Conservation (phyloP, 1,139 yeast genomes). For the Blastobotrys ciferrii region DNA sequence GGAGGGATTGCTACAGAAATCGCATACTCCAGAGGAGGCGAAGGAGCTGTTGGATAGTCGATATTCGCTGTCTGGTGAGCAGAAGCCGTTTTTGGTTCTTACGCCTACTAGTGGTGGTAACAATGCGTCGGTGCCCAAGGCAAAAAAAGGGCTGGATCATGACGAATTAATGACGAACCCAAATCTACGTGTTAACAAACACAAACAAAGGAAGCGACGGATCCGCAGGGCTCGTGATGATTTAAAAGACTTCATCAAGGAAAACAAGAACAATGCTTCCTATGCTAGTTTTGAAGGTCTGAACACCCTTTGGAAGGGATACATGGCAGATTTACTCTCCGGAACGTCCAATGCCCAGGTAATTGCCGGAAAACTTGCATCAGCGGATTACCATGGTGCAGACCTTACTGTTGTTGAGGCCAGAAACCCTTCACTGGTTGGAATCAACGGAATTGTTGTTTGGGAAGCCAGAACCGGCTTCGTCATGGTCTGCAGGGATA, state of each 20-base stretch:
- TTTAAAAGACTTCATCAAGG: conserved; percentile 16
- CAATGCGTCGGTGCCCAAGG: conserved; percentile 8
- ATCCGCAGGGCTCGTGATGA: conserved; percentile 3
- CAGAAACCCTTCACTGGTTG: conserved; percentile 57
- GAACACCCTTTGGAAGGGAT: conserved; percentile 60
- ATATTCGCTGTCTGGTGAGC: conserved; percentile 56
- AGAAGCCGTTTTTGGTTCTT: conserved; percentile 55
- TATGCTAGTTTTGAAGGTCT: conserved; percentile 54
- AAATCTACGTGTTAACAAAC: neutral
- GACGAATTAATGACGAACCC: neutral
- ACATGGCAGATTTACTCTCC: conserved; percentile 53
- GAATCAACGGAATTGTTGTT: conserved; percentile 72
- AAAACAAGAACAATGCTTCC: neutral
- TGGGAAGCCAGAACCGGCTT: conserved; percentile 85
- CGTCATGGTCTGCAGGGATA: conserved; percentile 43
- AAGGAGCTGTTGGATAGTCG: conserved; percentile 53
- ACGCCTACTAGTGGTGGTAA: conserved; percentile 43
- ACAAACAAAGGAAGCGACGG: neutral
- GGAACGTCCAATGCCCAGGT: conserved; percentile 17
- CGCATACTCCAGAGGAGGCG: conserved; percentile 44
- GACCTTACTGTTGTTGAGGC: conserved; percentile 57
- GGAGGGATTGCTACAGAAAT: conserved; percentile 50
- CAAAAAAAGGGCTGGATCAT: conserved; percentile 13
- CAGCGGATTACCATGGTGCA: conserved; percentile 87
- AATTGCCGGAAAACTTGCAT: conserved; percentile 50